A percentile compares a stretch with the other conserved stretches of the same genome.
These are phyloP conservation scores for Calonectria henricotiae DNA, from an alignment of 2,329 filamentous ascomycete species.

Conservation along the genomic window DNA sequence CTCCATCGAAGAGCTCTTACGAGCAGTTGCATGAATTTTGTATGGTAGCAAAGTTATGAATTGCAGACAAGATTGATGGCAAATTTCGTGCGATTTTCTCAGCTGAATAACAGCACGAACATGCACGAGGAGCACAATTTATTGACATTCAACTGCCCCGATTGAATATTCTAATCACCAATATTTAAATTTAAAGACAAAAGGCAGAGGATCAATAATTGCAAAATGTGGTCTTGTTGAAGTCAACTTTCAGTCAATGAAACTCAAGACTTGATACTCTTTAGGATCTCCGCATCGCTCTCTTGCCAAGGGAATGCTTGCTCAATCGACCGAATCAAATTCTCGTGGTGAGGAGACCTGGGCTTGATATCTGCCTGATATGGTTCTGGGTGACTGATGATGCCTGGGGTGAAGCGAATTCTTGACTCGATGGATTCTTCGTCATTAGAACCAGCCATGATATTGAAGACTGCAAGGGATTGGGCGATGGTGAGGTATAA, in stretches of 20 bases:
- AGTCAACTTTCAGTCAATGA: no score
- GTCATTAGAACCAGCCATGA: slow-evolving; percentile 43
- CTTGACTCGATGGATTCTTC: not conserved
- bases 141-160: no score
- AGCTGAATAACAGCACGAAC: no score
- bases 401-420: slow-evolving; percentile 38
- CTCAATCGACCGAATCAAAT: slow-evolving; percentile 40
- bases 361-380: slow-evolving; percentile 41
- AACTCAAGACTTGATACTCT: slow-evolving; percentile 5
- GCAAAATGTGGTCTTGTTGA: no score
- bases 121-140: no score
- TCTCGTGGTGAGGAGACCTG: slow-evolving; percentile 36
- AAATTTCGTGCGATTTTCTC: no score
- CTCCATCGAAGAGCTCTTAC: not conserved
- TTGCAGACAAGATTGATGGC: no score
- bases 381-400: slow-evolving; percentile 40
- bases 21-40: not conserved
- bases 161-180: no score
- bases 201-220: no score
- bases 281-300: slow-evolving; percentile 37
- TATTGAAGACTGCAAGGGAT: slow-evolving; percentile 64
- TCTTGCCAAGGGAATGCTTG: slow-evolving; percentile 41
- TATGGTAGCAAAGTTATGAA: no score
- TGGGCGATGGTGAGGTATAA: slow-evolving; percentile 59
- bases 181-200: no score